These are phyloP conservation scores for Prunus davidiana DNA, from an alignment of 306 rosid genomes.

Conservation along the genomic window DNA sequence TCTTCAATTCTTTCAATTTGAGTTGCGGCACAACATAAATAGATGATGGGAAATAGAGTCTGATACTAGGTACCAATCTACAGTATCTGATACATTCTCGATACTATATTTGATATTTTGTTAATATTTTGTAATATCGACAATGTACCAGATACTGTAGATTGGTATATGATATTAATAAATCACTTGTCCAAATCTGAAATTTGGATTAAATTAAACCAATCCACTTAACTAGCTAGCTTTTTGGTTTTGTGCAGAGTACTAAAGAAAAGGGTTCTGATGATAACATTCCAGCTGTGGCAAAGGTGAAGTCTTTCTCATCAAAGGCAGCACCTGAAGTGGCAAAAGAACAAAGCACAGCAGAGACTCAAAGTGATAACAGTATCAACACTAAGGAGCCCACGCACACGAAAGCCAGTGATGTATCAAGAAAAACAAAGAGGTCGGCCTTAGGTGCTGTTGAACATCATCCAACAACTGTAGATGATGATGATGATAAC, in stretches of 20 bases:
- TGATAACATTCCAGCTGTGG: neutral
- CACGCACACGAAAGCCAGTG: neutral
- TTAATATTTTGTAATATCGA: neutral
- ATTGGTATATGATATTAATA: neutral
- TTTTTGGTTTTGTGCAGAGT: slow-evolving; percentile 36
- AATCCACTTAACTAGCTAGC: neutral
- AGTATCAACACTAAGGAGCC: slow-evolving; percentile 5
- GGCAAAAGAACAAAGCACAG: slow-evolving; percentile 7
- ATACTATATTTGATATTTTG: neutral
- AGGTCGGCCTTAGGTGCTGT: neutral
- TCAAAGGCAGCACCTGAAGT: slow-evolving; percentile 2
- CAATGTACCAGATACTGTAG: neutral
- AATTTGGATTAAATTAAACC: neutral
- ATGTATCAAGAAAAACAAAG: neutral
- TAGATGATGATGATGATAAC: neutral
- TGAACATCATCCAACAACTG: neutral
- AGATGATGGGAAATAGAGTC: neutral
- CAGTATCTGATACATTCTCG: neutral
- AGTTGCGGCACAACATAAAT: neutral
- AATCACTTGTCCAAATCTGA: neutral
- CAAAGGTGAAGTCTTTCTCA: slow-evolving; percentile 6
- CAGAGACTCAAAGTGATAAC: neutral
- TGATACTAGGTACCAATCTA: neutral
- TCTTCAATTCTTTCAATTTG: neutral
- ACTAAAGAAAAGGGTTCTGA: slow-evolving; percentile 23